Evolutionary conservation across 129 eudicot genomes (phyloP).

Genomic region (Smallanthus sonchifolius): DNA sequence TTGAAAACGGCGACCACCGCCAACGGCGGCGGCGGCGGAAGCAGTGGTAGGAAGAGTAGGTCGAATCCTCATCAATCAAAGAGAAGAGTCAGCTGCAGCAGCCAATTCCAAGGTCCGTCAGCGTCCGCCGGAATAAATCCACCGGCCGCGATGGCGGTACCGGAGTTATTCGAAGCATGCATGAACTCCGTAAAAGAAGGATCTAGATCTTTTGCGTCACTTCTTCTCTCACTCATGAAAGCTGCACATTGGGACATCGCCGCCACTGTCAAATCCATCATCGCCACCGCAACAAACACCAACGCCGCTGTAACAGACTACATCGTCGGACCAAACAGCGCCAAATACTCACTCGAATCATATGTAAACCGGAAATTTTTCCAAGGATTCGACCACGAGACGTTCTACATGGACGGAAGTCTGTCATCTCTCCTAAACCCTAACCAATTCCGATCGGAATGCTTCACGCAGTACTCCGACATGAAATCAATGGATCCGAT

Average conservation of each 20-base stretch:
- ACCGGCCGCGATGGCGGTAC: constrained; percentile 48
- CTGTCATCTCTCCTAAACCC: constrained; percentile 60
- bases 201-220: constrained; percentile 65
- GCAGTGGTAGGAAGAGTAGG: constrained; percentile 40
- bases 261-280: constrained; percentile 84
- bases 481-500: constrained; percentile 93
- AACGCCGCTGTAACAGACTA: constrained; percentile 29
- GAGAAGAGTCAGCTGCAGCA: constrained; percentile 58
- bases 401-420: constrained; percentile 89
- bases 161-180: constrained; percentile 67
- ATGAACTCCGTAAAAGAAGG: constrained; percentile 67
- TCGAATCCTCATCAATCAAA: constrained; percentile 37
- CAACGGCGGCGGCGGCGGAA: constrained; percentile 6
- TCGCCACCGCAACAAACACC: constrained; percentile 30
- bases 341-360: constrained; percentile 80
- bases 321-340: constrained; percentile 50
- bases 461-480: constrained; percentile 75
- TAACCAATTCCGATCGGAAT: constrained; percentile 69
- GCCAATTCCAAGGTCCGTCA: constrained; percentile 38
- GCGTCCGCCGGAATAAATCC: constrained; percentile 29
- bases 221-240: constrained; percentile 86
- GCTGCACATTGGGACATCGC: constrained; percentile 92
- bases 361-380: constrained; percentile 69
- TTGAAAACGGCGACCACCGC: constrained; percentile 35
- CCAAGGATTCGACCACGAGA: constrained; percentile 93